A percentile compares a stretch with the other conserved stretches of the same genome.
Conservation (phyloP, 768 basidiomycete genomes). For the Kwoniella sp. region DNA sequence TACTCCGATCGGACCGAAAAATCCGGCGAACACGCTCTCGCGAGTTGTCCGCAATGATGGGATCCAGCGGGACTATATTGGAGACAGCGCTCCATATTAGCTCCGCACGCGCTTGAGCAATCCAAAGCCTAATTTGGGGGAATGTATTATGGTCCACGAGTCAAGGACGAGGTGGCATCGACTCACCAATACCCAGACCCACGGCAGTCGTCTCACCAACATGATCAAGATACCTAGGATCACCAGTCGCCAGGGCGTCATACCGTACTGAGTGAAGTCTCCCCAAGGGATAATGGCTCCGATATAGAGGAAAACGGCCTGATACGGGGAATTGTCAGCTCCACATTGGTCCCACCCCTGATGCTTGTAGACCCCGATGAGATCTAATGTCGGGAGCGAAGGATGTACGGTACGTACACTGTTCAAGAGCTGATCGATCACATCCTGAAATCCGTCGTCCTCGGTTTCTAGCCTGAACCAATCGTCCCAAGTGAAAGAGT, state of each 20-base stretch:
- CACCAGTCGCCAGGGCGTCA: conserved; percentile 57
- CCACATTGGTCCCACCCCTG: background rate
- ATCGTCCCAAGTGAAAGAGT: conserved; percentile 56
- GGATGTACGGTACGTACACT: conserved; percentile 23
- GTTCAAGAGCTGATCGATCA: conserved; percentile 55
- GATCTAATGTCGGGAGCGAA: background rate
- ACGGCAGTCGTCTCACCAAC: conserved; percentile 56
- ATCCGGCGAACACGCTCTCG: conserved; percentile 56
- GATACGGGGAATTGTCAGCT: background rate
- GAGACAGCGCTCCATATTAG: background rate
- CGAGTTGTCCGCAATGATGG: conserved; percentile 49
- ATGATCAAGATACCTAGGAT: conserved; percentile 57
- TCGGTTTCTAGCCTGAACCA: conserved; percentile 55
- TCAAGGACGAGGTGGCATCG: no score
- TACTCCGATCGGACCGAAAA: conserved; percentile 55
- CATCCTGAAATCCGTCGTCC: conserved; percentile 54
- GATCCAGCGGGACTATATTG: conserved; percentile 36
- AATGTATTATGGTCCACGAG: background rate
- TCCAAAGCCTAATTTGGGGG: background rate
- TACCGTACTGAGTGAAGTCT: conserved; percentile 41
- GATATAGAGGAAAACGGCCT: conserved; percentile 56
- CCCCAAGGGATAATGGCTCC: conserved; percentile 57
- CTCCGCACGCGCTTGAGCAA: background rate
- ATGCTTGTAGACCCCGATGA: no score
- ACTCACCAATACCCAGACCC: conserved; percentile 54